Evolutionary conservation across 306 rosid species (phyloP), one percentile per base, ranked within the genome.

Genomic region (Cicer judaicum): DNA sequence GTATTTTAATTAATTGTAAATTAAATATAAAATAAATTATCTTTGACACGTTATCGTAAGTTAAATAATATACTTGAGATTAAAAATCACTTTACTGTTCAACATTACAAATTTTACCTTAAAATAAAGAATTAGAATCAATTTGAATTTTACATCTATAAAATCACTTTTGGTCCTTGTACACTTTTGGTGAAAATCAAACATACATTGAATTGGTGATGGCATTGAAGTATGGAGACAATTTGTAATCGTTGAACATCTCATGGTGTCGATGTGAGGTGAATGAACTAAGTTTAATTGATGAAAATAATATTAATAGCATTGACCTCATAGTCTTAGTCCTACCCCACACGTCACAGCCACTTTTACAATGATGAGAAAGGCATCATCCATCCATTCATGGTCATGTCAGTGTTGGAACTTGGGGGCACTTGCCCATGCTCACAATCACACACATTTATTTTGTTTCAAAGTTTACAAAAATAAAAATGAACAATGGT

Each of bases 401-500:
- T 55, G 68, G 42, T 64, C 50, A 44, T 61, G 19, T 36, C 61
- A 55, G 60, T 75, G 61, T 68, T 81, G 64, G 78, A 46, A 76
- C 70, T 81, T 69, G 81, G 14, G 61, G 61, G 61, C 16, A 44
- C 59, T 15, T 64, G 70, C 36, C 70, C 70, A 70, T 80, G 34
- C 71, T 60, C 62, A 7, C 11, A 61, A 29, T 24, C 8, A 49
- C 18, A 49, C n/a, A n/a, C 8, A 49, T n/a, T 10, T 21, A 34
- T 19, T 54, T 76, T 62, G 64, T 0, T 53, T 69, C 16, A 42
- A 43, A 70, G 11, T 21, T 8, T 5, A 15, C 57, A 44, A 49
- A 77, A 60, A 29, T 13, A 14, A 60, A 68, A 44, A 67, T 64
- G 63, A 65, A 65, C 60, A 65, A 65, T 41, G 68, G 67, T 21